A percentile compares a stretch with the other conserved stretches of the same genome.
These are phyloP conservation scores for Nidula microcarpa DNA, from an alignment of 768 basidiomycete genomes.

Conservation along the genomic window DNA sequence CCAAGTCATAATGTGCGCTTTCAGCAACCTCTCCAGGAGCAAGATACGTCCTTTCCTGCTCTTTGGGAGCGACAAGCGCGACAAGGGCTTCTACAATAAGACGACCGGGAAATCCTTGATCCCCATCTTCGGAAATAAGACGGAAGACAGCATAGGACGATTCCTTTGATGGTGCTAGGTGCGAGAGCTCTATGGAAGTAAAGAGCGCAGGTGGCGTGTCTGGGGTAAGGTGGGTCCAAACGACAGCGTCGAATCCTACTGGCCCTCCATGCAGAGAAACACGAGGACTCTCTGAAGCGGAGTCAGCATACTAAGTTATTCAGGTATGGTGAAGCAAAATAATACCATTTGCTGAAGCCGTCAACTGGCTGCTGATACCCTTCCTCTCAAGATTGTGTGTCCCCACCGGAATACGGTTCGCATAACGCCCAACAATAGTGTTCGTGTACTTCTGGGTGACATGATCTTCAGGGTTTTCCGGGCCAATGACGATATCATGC, in stretches of 20 bases:
- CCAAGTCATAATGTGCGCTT: slow-evolving; percentile 45
- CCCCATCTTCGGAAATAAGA: slow-evolving; percentile 56
- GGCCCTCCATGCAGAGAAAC: slow-evolving; percentile 77
- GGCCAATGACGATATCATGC: slow-evolving; percentile 75
- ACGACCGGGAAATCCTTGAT: slow-evolving; percentile 69
- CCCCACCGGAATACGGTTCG: slow-evolving; percentile 69
- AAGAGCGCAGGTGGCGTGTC: slow-evolving; percentile 48
- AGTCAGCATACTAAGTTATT: neutral
- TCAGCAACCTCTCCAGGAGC: slow-evolving; percentile 17
- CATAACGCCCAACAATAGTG: slow-evolving; percentile 68
- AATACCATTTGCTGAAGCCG: slow-evolving; percentile 38
- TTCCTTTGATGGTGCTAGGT: slow-evolving; percentile 28
- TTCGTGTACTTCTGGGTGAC: slow-evolving; percentile 65
- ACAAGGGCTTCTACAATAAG: slow-evolving; percentile 58
- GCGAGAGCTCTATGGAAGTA: slow-evolving; percentile 45
- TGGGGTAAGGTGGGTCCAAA: slow-evolving; percentile 46
- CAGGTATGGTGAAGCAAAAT: slow-evolving; percentile 1
- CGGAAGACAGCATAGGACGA: slow-evolving; percentile 50
- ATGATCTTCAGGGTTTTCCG: slow-evolving; percentile 60
- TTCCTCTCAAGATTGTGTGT: slow-evolving; percentile 49
- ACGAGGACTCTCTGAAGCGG: slow-evolving; percentile 34
- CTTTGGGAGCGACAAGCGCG: slow-evolving; percentile 38
- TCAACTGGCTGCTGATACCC: slow-evolving; percentile 45
- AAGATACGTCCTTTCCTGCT: slow-evolving; percentile 24
- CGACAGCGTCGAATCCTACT: slow-evolving; percentile 54